phyloP scores from a whole-genome alignment of 2,329 filamentous ascomycete genomes.

The Diplodia seriata region DNA sequence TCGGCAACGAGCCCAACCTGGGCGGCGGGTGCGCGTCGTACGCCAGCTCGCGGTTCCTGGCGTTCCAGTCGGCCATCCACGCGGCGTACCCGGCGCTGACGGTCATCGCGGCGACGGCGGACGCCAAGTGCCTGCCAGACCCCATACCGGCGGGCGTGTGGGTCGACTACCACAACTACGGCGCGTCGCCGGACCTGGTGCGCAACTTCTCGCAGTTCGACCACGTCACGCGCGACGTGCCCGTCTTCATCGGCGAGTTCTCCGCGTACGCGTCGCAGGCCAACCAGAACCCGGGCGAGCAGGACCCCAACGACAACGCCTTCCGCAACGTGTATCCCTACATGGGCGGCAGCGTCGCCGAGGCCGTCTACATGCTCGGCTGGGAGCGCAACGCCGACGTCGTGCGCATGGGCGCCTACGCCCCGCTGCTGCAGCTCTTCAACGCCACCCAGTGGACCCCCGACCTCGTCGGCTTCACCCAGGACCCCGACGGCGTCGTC shows the following conservation, averaged over 20 bases:
- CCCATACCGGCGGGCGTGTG: constrained; percentile 50
- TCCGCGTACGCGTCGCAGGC: background rate
- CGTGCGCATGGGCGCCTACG: constrained; percentile 43
- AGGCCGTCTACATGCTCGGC: constrained; percentile 70
- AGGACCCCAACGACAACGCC: background rate
- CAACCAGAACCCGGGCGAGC: background rate
- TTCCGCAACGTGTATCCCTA: background rate
- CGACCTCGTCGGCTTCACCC: constrained; percentile 23
- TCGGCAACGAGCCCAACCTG: constrained; percentile 73
- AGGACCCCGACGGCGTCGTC: constrained; percentile 4
- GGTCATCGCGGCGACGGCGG: constrained; percentile 59
- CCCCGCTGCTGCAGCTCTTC: constrained; percentile 29
- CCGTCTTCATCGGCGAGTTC: constrained; percentile 31
- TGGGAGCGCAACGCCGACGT: constrained; percentile 70
- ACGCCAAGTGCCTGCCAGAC: constrained; percentile 36
- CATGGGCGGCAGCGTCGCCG: constrained; percentile 61
- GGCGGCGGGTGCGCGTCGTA: constrained; percentile 50
- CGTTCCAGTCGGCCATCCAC: constrained; percentile 66
- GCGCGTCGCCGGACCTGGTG: constrained; percentile 51
- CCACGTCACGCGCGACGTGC: constrained; percentile 7
- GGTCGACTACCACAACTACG: constrained; percentile 57
- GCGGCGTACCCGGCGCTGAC: constrained; percentile 64
- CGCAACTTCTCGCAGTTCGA: constrained; percentile 56
- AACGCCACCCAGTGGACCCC: constrained; percentile 31
- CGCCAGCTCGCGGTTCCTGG: constrained; percentile 62